Conservation (phyloP, 495 filamentous ascomycete genomes). For the Podospora sp. region DNA sequence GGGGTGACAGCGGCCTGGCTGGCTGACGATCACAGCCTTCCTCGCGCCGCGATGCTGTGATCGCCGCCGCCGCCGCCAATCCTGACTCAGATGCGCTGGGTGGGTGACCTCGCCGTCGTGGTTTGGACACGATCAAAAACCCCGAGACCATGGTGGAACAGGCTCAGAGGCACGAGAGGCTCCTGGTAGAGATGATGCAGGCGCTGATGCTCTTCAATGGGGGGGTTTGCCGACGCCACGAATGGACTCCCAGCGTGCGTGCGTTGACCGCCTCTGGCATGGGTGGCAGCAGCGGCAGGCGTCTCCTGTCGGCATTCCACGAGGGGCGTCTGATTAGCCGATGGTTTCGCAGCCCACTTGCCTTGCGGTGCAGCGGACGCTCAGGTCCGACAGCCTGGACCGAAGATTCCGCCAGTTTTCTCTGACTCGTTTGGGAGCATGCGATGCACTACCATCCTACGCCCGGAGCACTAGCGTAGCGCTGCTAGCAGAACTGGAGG, state of each 20-base stretch:
- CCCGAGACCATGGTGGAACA: constrained; percentile 17
- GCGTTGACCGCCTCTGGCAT: constrained; percentile 31
- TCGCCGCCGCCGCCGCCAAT: constrained; percentile 7
- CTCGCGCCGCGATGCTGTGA: not conserved
- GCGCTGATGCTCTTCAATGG: not conserved
- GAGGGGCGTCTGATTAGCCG: constrained; percentile 24
- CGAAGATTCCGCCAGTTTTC: constrained; percentile 6
- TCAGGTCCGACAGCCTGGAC: constrained; percentile 29
- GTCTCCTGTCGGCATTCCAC: constrained; percentile 9
- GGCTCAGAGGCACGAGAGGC: not conserved
- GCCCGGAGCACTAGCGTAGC: not conserved
- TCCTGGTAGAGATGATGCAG: constrained; percentile 6
- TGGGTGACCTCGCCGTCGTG: not conserved
- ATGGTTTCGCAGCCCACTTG: not conserved
- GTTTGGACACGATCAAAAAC: constrained; percentile 3
- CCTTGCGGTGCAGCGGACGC: constrained; percentile 16
- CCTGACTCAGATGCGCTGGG: constrained; percentile 8
- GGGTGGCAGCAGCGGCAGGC: not conserved
- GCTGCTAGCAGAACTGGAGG: not conserved
- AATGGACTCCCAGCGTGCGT: not conserved
- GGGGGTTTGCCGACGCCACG: constrained; percentile 2
- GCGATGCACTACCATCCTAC: not conserved
- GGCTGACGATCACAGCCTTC: not conserved
- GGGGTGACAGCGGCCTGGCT: not conserved
- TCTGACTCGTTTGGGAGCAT: constrained; percentile 19